These are phyloP conservation scores for Arthrobotrys iridis DNA, from an alignment of 2,329 filamentous ascomycete genomes.

Conservation along the genomic window DNA sequence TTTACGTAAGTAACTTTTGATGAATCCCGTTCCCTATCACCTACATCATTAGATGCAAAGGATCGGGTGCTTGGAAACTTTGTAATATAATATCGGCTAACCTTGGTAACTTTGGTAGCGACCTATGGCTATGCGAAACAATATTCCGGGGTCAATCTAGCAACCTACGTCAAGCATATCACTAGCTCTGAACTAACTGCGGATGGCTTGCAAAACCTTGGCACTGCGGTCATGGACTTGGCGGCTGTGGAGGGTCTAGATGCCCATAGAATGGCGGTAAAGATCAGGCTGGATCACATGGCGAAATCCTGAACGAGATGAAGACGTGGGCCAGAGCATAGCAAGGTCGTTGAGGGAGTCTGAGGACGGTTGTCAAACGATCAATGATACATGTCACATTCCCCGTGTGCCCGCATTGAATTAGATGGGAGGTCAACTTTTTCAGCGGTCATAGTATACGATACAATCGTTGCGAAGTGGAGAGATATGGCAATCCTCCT, in stretches of 20 bases:
- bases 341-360: background rate
- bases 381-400: constrained; percentile 14
- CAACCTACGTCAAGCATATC: constrained; percentile 97
- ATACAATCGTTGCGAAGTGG: too few relatives aligned
- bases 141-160: constrained; percentile 96
- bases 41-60: background rate
- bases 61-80: background rate
- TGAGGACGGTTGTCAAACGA: background rate
- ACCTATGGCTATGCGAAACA: constrained; percentile 99
- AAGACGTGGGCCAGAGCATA: background rate
- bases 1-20: constrained; percentile 75
- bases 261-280: constrained; percentile 82
- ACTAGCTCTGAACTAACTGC: constrained; percentile 90
- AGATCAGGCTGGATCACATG: constrained; percentile 69
- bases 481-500: background rate
- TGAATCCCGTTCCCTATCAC: background rate
- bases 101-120: constrained; percentile 66
- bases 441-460: background rate
- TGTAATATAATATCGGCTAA: constrained; percentile 47
- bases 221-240: constrained; percentile 89
- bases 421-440: background rate
- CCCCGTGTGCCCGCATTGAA: background rate
- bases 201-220: constrained; percentile 85
- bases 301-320: constrained; percentile 25
- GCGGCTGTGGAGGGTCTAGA: constrained; percentile 94